phyloP scores from a whole-genome alignment of 805 yeast species.

The Saturnispora halmiae region DNA sequence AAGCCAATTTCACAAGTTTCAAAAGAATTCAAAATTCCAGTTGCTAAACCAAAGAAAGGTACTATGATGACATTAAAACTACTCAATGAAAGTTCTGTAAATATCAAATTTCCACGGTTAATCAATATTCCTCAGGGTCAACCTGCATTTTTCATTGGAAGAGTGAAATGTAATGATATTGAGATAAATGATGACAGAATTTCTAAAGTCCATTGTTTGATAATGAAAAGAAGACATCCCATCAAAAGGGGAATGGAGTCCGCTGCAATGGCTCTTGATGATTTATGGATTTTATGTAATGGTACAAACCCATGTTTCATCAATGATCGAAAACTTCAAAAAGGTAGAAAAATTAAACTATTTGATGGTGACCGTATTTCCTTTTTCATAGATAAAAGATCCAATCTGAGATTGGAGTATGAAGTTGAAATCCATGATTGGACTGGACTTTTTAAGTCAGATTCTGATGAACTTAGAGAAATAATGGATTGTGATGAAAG shows the following conservation, averaged over 20 bases:
- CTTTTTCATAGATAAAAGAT: conserved; percentile 52
- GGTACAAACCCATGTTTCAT: conserved; percentile 76
- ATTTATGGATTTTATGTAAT: conserved; percentile 70
- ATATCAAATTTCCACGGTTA: conserved; percentile 24
- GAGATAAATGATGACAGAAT: conserved; percentile 63
- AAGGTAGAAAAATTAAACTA: conserved; percentile 52
- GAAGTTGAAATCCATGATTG: conserved; percentile 44
- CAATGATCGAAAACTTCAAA: conserved; percentile 49
- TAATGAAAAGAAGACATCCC: conserved; percentile 55
- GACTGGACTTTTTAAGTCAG: conserved; percentile 40
- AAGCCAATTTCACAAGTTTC: conserved; percentile 11
- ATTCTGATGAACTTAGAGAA: conserved; percentile 1
- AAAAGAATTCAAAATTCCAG: conserved; percentile 4
- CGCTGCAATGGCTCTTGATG: conserved; percentile 64
- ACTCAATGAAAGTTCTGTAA: conserved; percentile 4
- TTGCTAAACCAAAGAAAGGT: conserved; percentile 28
- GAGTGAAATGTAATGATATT: conserved; percentile 54
- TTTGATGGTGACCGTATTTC: conserved; percentile 58
- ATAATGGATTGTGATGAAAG: conserved; percentile 5
- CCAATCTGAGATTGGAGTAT: conserved; percentile 46
- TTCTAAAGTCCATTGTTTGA: conserved; percentile 75
- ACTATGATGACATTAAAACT: conserved; percentile 57
- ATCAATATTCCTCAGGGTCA: conserved; percentile 59
- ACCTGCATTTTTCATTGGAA: conserved; percentile 63
- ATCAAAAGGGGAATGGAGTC: conserved; percentile 30